Evolutionary conservation across 495 filamentous ascomycete species (phyloP).

Genomic region (Beverwykella pulmonaria): DNA sequence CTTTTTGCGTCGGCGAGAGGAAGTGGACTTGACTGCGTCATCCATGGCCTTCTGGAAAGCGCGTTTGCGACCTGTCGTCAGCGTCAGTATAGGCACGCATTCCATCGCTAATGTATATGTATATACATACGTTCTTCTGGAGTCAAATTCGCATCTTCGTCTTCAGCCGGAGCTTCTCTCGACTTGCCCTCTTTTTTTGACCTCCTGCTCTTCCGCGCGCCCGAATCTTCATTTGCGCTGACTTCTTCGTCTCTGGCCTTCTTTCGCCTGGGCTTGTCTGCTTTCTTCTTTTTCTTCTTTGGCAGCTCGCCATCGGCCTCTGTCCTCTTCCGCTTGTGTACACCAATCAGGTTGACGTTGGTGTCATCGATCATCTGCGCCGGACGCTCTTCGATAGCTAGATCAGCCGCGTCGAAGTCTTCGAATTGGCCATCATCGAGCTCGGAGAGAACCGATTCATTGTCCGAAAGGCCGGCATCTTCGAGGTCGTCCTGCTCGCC

Average conservation of each 20-base stretch:
- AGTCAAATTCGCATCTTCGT: conserved; percentile 55
- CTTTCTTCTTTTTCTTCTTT: conserved; percentile 69
- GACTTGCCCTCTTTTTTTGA: conserved; percentile 48
- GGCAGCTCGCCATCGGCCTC: conserved; percentile 58
- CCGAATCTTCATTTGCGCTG: conserved; percentile 59
- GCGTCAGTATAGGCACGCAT: conserved; percentile 24
- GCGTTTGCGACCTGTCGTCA: conserved; percentile 61
- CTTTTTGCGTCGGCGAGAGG: conserved; percentile 73
- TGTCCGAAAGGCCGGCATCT: conserved; percentile 61
- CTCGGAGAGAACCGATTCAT: conserved; percentile 64
- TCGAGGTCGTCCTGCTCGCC: conserved; percentile 55
- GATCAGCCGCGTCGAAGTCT: conserved; percentile 79
- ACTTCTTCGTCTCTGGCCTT: conserved; percentile 57
- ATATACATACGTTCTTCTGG: conserved; percentile 56
- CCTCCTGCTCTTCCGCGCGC: conserved; percentile 55
- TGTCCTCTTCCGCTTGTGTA: conserved; percentile 78
- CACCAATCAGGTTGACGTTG: conserved; percentile 69
- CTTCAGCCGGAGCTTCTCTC: conserved; percentile 58
- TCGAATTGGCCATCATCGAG: conserved; percentile 94
- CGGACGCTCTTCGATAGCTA: conserved; percentile 75
- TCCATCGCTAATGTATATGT: neutral
- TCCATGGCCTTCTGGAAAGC: conserved; percentile 86
- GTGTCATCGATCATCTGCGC: conserved; percentile 84
- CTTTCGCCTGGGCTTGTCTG: conserved; percentile 73
- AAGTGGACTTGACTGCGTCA: conserved; percentile 77